These are phyloP conservation scores for Amphibolis antarctica DNA, from an alignment of 106 monocot genomes.

Conservation along the genomic window DNA sequence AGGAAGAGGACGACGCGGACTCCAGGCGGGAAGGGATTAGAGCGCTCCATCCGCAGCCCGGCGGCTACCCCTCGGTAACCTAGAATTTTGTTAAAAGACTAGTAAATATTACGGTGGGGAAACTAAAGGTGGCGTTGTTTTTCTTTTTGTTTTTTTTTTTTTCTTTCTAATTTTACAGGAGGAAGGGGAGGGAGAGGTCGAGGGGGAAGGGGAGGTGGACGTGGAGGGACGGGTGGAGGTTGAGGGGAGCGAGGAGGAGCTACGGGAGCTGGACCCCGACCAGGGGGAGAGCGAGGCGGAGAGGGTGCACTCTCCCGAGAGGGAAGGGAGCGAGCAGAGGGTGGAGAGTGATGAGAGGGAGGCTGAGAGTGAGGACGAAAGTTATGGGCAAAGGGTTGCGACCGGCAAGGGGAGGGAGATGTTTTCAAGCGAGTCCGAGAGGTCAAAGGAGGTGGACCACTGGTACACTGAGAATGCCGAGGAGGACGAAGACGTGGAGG, in stretches of 20 bases:
- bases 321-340: slow-evolving; percentile 49
- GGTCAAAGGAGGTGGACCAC: neutral
- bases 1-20: slow-evolving; percentile 39
- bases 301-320: slow-evolving; percentile 52
- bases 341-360: slow-evolving; percentile 54
- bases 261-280: slow-evolving; percentile 26
- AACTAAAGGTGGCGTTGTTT: neutral
- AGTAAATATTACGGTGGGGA: no score
- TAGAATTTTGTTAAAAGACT: no score
- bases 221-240: slow-evolving; percentile 66
- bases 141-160: neutral
- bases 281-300: slow-evolving; percentile 78
- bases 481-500: slow-evolving; percentile 46
- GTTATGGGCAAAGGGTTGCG: slow-evolving; percentile 58
- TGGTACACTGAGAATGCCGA: slow-evolving; percentile 46
- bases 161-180: slow-evolving; percentile 15
- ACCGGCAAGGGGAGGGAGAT: slow-evolving; percentile 69
- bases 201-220: slow-evolving; percentile 59
- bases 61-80: slow-evolving; percentile 49
- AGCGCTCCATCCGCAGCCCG: neutral
- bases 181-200: slow-evolving; percentile 44
- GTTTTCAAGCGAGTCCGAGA: slow-evolving; percentile 66
- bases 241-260: slow-evolving; percentile 61
- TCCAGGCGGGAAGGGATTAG: neutral
- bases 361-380: slow-evolving; percentile 10